Percentiles rank a stretch among this genome's conserved stretches.
Evolutionary conservation across 1,284 basidiomycete species (phyloP).

Genomic region (Sphaerobolus stellatus): DNA sequence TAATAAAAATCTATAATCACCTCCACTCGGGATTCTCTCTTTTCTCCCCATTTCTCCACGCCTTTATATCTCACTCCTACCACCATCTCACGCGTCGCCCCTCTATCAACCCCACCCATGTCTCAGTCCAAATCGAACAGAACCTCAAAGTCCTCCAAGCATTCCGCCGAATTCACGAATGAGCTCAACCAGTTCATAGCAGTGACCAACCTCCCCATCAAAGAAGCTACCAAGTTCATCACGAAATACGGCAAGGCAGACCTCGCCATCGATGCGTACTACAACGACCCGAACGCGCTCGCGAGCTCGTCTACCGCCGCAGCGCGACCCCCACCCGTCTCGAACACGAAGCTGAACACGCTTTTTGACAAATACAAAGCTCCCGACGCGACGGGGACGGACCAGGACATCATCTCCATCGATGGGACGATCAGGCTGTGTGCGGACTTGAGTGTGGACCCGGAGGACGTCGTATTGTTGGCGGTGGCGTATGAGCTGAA

Average conservation of each 20-base stretch:
- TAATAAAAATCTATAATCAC: background rate
- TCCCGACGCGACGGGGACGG: constrained; percentile 47
- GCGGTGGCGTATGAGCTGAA: constrained; percentile 77
- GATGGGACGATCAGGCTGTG: constrained; percentile 78
- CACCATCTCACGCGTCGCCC: background rate
- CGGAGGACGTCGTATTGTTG: constrained; percentile 75
- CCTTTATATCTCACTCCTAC: background rate
- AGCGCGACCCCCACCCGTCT: constrained; percentile 11
- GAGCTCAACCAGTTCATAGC: constrained; percentile 9
- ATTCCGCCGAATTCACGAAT: constrained; percentile 7
- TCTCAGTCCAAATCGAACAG: constrained; percentile 1
- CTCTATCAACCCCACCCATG: background rate
- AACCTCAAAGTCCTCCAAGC: constrained; percentile 3
- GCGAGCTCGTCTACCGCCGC: constrained; percentile 24
- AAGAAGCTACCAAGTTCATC: constrained; percentile 72
- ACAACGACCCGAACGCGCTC: constrained; percentile 36
- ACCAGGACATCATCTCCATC: constrained; percentile 56
- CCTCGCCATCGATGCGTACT: constrained; percentile 74
- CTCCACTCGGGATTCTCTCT: background rate
- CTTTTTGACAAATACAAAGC: constrained; percentile 80
- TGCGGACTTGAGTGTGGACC: constrained; percentile 63
- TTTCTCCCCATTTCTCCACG: background rate
- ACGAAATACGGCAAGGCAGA: constrained; percentile 73
- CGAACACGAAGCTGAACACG: constrained; percentile 43
- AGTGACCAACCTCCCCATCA: constrained; percentile 21